Base-by-base conservation (phyloP, 202 grass and related monocot species). In the Panicum virgatum region DNA sequence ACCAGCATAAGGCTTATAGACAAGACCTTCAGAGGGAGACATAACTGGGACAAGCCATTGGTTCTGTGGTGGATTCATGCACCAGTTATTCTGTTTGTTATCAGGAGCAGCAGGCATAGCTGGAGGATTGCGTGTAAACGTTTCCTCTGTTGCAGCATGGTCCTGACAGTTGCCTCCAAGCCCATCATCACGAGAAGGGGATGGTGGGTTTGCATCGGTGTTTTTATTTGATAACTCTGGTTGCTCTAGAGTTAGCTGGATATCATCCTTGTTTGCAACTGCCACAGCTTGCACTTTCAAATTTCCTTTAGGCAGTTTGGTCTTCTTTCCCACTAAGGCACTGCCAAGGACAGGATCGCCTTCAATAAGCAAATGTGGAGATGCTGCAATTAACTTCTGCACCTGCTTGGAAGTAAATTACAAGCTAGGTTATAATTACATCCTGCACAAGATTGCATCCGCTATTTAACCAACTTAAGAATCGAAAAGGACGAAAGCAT, bases 31-130 rank as follows among this genome's bases (percentile, higher is more conserved):
- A 7, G 85, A 96, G 7, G 92, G 89, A 34, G 91, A 92, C 92
- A 96, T 92, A 46, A 99, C 93, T 25, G 96, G 96, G 44, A 99
- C 80, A 48, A 96, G 85, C 96, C 93, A 99, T 56, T 96, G 96
- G 66, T 90, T 99, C 38, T 81, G 78, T 53, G 86, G 48, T 9
- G 89, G 85, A 68, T 78, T 87, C 84, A 86, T 53, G 39, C 86
- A 84, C 91, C 88, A 83, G 39, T 87, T 76, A 54, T 70, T 91
- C 56, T 82, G 80, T 39, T 87, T 93, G 60, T 88, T 90, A 47
- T 86, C 80, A 70, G 88, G 65, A 61, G 84, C 84, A 76, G 83
- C 72, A 57, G 82, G 86, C 19, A 73, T 60, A 2, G 45, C 5
- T 34, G 25, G 73, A 81, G 83, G 72, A 27, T 83, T 86, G 40